phyloP scores from a whole-genome alignment of 2,329 filamentous ascomycete species.

The Mycosphaerelloides madeirae region DNA sequence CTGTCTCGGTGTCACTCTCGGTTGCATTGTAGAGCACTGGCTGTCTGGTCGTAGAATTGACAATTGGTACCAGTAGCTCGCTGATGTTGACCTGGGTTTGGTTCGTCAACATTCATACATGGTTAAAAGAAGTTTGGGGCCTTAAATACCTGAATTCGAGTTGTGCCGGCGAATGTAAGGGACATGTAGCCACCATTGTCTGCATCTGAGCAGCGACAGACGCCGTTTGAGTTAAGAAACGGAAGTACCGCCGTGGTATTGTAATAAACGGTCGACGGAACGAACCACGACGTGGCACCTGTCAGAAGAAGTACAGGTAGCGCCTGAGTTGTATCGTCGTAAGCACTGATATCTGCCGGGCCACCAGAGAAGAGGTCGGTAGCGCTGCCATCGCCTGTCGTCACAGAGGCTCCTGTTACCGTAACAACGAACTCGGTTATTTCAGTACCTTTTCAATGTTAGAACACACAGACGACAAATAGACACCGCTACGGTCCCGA shows the following conservation, averaged over 20 bases:
- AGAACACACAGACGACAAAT: too few species aligned
- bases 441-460: background rate
- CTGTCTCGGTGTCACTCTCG: background rate
- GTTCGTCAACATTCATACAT: too few species aligned
- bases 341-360: slow-evolving; percentile 8
- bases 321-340: background rate
- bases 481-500: too few species aligned
- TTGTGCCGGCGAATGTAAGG: slow-evolving; percentile 8
- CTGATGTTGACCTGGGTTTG: background rate
- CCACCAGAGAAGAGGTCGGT: background rate
- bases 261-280: background rate
- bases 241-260: slow-evolving; percentile 5
- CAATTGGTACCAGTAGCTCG: background rate
- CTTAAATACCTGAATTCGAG: slow-evolving; percentile 2
- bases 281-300: background rate
- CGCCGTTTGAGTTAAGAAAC: slow-evolving; percentile 11
- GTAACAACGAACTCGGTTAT: slow-evolving; percentile 7
- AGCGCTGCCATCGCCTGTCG: background rate
- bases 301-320: slow-evolving; percentile 3
- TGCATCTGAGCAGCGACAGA: slow-evolving; percentile 17
- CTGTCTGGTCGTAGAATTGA: background rate
- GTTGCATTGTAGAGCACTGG: background rate
- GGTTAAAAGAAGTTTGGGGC: too few species aligned
- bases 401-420: slow-evolving; percentile 4
- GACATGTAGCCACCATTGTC: slow-evolving; percentile 7